A percentile compares a stretch with the other conserved stretches of the same genome.
Conservation (phyloP, 2,329 filamentous ascomycete species). For the Nothophaeocryptopus gaeumannii region DNA sequence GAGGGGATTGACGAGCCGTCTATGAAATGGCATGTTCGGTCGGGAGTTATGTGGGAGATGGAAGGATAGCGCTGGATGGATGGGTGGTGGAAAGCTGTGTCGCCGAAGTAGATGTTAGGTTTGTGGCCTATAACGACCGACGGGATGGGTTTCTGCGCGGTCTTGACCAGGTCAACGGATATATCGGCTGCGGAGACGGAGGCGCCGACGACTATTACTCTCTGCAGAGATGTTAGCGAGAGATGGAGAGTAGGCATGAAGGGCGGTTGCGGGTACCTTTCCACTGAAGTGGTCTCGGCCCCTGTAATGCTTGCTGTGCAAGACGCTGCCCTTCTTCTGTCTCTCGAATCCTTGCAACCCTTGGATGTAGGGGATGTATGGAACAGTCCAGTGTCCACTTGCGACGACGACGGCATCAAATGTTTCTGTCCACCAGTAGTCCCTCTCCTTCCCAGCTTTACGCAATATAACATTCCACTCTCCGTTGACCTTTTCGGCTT, state of each 20-base stretch:
- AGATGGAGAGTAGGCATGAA: too few species aligned
- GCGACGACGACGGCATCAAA: conserved; percentile 63
- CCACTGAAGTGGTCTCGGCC: conserved; percentile 45
- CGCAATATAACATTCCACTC: conserved; percentile 21
- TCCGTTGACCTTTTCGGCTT: conserved; percentile 47
- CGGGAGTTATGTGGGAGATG: conserved; percentile 44
- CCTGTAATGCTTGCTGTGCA: conserved; percentile 57
- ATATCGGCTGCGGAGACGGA: conserved; percentile 65
- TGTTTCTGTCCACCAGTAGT: conserved; percentile 62
- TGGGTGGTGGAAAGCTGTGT: conserved; percentile 60
- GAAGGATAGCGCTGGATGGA: conserved; percentile 49
- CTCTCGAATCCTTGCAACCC: conserved; percentile 51
- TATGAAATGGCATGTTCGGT: conserved; percentile 53
- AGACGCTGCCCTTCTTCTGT: conserved; percentile 48
- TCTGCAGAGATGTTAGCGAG: conserved; percentile 24
- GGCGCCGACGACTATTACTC: conserved; percentile 61
- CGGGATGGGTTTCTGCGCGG: conserved; percentile 49
- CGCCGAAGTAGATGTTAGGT: conserved; percentile 55
- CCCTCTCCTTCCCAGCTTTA: conserved; percentile 26
- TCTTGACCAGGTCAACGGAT: conserved; percentile 51
- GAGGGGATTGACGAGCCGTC: conserved; percentile 53
- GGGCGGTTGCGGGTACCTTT: conserved; percentile 31
- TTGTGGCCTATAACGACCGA: conserved; percentile 55
- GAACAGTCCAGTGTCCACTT: conserved; percentile 60
- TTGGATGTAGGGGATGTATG: conserved; percentile 52